A percentile compares a stretch with the other conserved stretches of the same genome.
These are phyloP conservation scores for Cnidoscolus chayamansa DNA, from an alignment of 441 rosid genomes.

Conservation along the genomic window DNA sequence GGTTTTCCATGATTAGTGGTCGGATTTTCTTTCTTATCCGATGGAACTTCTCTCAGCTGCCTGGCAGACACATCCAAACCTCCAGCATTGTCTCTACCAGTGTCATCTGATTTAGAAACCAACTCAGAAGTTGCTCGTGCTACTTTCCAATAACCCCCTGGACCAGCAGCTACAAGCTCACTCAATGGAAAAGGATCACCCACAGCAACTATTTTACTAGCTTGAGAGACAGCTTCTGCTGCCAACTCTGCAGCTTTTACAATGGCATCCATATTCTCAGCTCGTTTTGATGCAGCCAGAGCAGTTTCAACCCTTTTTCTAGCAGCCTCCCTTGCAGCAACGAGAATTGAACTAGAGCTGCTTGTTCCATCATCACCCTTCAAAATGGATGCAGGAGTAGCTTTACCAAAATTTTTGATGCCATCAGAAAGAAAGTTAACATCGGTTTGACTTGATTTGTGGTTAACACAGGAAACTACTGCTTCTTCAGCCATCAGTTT, in stretches of 20 bases:
- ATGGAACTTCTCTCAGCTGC: conserved; percentile 33
- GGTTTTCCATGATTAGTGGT: conserved; percentile 35
- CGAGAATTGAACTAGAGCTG: conserved; percentile 62
- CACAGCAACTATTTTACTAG: conserved; percentile 89
- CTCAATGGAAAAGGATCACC: conserved; percentile 64
- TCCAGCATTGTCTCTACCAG: conserved; percentile 21
- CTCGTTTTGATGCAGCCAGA: conserved; percentile 84
- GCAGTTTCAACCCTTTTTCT: conserved; percentile 90
- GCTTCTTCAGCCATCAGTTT: conserved; percentile 94
- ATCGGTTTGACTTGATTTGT: conserved; percentile 31
- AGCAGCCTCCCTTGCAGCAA: conserved; percentile 87
- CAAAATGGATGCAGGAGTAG: conserved; percentile 59
- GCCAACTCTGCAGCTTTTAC: conserved; percentile 97
- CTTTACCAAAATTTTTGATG: conserved; percentile 36
- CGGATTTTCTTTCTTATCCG: conserved; percentile 32
- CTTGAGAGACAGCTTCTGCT: conserved; percentile 92
- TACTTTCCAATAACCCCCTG: conserved; percentile 67
- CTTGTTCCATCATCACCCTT: conserved; percentile 49
- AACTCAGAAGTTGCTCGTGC: conserved; percentile 42
- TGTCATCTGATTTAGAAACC: conserved; percentile 31
- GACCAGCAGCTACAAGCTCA: conserved; percentile 68
- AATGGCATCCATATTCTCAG: conserved; percentile 93
- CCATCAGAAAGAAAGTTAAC: conserved; percentile 34
- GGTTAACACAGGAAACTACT: conserved; percentile 33
- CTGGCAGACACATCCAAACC: conserved; percentile 26